Conservation (phyloP, 148 eudicot genomes). For the Fagopyrum tataricum region DNA sequence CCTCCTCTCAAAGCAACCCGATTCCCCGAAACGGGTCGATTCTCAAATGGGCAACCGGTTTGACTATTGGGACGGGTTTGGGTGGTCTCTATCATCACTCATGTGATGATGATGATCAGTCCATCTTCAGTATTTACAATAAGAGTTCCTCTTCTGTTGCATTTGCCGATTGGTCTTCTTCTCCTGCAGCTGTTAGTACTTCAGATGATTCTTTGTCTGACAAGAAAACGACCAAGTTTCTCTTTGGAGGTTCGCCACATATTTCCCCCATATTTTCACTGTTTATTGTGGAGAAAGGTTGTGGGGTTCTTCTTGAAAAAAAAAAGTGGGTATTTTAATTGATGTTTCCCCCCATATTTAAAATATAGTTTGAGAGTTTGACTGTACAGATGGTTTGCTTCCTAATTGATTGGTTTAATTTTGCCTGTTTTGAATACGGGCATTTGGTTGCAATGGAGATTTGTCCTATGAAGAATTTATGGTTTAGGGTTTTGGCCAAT, state of each 20-base stretch:
- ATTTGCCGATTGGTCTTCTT: constrained; percentile 3
- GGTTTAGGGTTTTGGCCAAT: constrained; percentile 2
- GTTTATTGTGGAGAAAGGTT: not conserved
- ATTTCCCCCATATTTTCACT: not conserved
- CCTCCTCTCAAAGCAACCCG: not conserved
- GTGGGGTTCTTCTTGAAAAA: not conserved
- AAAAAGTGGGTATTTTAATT: not conserved
- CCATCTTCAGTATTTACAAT: not conserved
- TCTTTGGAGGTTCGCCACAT: constrained; percentile 10
- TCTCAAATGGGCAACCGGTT: constrained; percentile 2
- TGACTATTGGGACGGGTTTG: not conserved
- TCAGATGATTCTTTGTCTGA: constrained; percentile 5
- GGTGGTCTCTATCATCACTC: not conserved
- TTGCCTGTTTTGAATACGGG: too few relatives aligned
- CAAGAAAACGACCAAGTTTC: not conserved
- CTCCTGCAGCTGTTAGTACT: not conserved
- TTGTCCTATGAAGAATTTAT: not conserved
- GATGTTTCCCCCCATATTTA: not conserved
- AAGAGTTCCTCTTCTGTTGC: not conserved
- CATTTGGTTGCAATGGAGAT: too few relatives aligned
- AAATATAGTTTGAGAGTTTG: not conserved
- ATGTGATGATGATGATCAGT: not conserved
- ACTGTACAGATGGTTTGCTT: not conserved
- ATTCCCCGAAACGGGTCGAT: constrained; percentile 2
- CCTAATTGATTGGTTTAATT: too few relatives aligned